These are phyloP conservation scores for Canavalia gladiata DNA, from an alignment of 306 rosid species.

Conservation along the genomic window DNA sequence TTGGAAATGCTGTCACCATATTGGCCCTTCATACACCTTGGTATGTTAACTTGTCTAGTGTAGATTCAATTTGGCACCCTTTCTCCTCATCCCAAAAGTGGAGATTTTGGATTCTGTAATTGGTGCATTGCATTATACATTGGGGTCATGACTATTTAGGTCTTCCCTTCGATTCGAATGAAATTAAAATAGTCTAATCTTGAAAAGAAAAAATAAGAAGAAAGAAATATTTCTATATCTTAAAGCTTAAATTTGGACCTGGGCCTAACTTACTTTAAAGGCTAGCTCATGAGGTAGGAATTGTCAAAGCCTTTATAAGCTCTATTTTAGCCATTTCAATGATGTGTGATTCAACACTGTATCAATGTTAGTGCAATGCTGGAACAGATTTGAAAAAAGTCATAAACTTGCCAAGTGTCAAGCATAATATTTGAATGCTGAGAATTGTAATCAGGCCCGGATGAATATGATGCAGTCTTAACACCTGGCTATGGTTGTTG, in stretches of 20 bases:
- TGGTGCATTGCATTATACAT: not conserved
- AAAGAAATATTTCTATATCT: not conserved
- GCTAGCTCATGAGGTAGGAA: too few species aligned
- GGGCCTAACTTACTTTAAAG: too few species aligned
- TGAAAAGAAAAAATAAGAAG: not conserved
- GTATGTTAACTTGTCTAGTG: constrained; percentile 48
- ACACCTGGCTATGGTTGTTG: not conserved
- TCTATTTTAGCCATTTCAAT: too few species aligned
- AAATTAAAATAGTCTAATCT: constrained; percentile 23
- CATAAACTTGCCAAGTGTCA: constrained; percentile 23
- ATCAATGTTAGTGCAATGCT: not conserved
- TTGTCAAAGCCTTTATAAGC: too few species aligned
- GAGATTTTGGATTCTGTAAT: not conserved
- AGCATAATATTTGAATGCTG: constrained; percentile 1
- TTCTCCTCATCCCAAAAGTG: not conserved
- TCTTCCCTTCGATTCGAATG: constrained; percentile 26
- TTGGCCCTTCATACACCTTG: constrained; percentile 92
- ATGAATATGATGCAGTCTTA: constrained; percentile 13
- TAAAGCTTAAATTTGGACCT: too few species aligned
- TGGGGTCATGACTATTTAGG: not conserved
- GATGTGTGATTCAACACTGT: not conserved
- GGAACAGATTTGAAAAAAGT: not conserved
- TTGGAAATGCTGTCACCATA: constrained; percentile 74
- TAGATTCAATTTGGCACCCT: not conserved
- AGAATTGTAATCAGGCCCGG: constrained; percentile 25